Evolutionary conservation across 2,329 filamentous ascomycete species (phyloP).

Genomic region (Monilinia aucupariae): DNA sequence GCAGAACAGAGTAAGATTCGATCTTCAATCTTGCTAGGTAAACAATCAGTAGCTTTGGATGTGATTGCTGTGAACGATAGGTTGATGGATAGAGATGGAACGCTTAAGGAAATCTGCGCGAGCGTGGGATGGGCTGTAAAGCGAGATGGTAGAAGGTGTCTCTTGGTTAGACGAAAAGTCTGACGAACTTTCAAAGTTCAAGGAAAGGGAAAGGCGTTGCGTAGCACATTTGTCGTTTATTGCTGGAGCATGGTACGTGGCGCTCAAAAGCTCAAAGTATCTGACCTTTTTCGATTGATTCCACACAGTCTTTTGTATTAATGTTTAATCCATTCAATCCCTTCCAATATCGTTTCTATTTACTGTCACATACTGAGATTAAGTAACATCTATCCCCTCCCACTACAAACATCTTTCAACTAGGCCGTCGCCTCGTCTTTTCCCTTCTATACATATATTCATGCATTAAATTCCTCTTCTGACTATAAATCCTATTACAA

Average conservation of each 20-base stretch:
- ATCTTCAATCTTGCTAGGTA: slow-evolving; percentile 20
- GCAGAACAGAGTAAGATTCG: slow-evolving; percentile 21
- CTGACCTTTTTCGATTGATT: neutral
- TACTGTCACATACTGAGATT: neutral
- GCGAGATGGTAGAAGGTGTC: slow-evolving; percentile 12
- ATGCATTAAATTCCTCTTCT: neutral
- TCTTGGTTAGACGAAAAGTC: slow-evolving; percentile 8
- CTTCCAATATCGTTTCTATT: neutral
- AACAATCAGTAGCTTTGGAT: slow-evolving; percentile 19
- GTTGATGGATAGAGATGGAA: slow-evolving; percentile 13
- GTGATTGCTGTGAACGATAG: slow-evolving; percentile 19
- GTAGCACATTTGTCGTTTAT: neutral
- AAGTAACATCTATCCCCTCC: neutral
- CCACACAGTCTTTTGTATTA: neutral
- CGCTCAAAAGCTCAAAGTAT: slow-evolving; percentile 7
- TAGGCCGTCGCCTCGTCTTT: neutral
- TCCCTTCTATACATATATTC: neutral
- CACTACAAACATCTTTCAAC: neutral
- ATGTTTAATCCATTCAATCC: neutral
- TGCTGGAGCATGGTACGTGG: neutral
- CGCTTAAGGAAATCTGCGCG: slow-evolving; percentile 7
- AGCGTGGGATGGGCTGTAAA: slow-evolving; percentile 18
- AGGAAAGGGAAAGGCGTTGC: neutral
- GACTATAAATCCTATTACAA: neutral
- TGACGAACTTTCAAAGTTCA: neutral